Base-by-base conservation (phyloP, 2,329 filamentous ascomycete species). In the Trichoderma sp. region DNA sequence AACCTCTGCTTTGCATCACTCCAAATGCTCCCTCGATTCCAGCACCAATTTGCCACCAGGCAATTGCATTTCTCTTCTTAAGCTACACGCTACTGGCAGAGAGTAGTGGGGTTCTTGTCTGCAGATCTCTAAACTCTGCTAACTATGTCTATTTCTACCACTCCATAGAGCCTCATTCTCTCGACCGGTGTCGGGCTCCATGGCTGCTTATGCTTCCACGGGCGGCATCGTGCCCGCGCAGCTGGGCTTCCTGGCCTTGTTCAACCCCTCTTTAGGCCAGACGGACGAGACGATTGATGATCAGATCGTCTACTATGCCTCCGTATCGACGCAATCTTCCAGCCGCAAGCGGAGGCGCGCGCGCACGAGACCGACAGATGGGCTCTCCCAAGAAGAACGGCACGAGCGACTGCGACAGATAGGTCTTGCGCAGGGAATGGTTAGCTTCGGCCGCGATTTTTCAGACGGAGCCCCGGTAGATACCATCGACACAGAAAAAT, bases 401-500 rank as follows among this genome's bases (percentile, higher is more conserved):
- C 96, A 98, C 81, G 93, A 97, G 83, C 92, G 91, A 76, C 85
- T 98, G 77, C 89, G 96, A 74, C 95, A 98, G 85, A 94, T 99
- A 79, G 96, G 96, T 47, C 89, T 99, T 74, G 96, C 96, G 53
- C 96, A 99, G 84, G 96, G 95, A 79, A 97, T 98, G 92, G 92
- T 97, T 72, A 93, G 91, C 79, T 99, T 99, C 83, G 93, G 93
- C 77, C 92, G 91, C 79, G 95, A 91, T 77, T 99, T 99, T 81
- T 92, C 95, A 2, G 87, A 89, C 73, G 93, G 91, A 72, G 86
- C 91, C 75, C 81, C 93, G 2, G 88, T 98, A 50, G 93, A 97
- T 77, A 90, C 90, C 11, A 91, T 99, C 72, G 96, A 99, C 78
- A 98, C 96, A 1, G 93, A 97, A 77, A 96, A 93, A 84, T 90